Percentiles rank a stretch among this genome's conserved stretches.
These are phyloP conservation scores for Musa balbisiana DNA, from an alignment of 202 grass and related monocot species.

Conservation along the genomic window DNA sequence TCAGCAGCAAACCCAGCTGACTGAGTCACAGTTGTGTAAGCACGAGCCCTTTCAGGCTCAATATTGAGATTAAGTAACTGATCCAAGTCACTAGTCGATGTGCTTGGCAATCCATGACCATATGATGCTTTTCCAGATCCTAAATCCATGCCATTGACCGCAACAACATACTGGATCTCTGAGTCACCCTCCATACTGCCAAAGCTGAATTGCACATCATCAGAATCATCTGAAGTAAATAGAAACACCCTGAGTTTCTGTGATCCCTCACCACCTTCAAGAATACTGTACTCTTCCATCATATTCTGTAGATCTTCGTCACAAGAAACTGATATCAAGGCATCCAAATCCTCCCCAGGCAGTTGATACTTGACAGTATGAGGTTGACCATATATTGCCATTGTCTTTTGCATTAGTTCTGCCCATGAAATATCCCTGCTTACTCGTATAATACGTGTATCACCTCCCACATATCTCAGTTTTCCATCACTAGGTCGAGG, in stretches of 20 bases:
- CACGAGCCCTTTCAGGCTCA: conserved; percentile 33
- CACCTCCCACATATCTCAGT: conserved; percentile 89
- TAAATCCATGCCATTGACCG: conserved; percentile 71
- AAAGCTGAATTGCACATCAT: conserved; percentile 58
- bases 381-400: conserved; percentile 50
- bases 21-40: conserved; percentile 31
- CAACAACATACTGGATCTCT: conserved; percentile 82
- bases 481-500: conserved; percentile 92
- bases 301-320: conserved; percentile 98
- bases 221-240: conserved; percentile 61
- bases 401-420: conserved; percentile 78
- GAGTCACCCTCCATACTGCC: conserved; percentile 87
- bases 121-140: conserved; percentile 40
- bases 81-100: conserved; percentile 45
- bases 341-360: conserved; percentile 93
- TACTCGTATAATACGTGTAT: conserved; percentile 82
- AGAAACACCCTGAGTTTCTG: conserved; percentile 89
- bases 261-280: conserved; percentile 51
- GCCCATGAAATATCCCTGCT: conserved; percentile 60
- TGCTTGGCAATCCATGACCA: conserved; percentile 49
- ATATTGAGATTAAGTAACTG: conserved; percentile 66
- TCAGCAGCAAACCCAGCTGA: conserved; percentile 32
- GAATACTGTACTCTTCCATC: conserved; percentile 83
- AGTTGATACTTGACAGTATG: conserved; percentile 93
- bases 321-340: conserved; percentile 73